Evolutionary conservation across 108 stramenopile genomes (phyloP).

Genomic region (Cyclotella atomus): DNA sequence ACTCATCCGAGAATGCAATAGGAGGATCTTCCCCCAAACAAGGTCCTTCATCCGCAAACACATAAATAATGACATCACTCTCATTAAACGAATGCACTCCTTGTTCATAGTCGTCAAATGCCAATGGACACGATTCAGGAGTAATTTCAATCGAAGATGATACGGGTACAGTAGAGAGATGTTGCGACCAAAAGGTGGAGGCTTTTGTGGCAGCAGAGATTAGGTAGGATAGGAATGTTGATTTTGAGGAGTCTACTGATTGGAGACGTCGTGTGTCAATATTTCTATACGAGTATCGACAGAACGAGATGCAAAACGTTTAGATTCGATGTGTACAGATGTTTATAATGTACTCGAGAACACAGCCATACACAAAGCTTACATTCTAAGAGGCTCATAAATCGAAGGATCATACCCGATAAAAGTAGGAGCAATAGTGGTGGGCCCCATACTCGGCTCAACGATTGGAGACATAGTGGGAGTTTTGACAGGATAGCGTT

Average conservation of each 20-base stretch:
- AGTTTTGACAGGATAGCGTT: not conserved
- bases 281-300: not conserved
- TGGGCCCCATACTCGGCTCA: not conserved
- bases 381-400: conserved; percentile 24
- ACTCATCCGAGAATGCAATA: conserved; percentile 33
- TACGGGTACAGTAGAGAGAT: conserved; percentile 30
- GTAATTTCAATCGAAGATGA: not conserved
- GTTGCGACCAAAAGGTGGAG: conserved; percentile 18
- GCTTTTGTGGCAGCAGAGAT: conserved; percentile 11
- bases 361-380: too few relatives aligned
- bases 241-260: not conserved
- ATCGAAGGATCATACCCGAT: conserved; percentile 1
- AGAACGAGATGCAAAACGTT: too few relatives aligned
- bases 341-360: too few relatives aligned
- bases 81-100: not conserved
- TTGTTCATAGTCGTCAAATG: not conserved
- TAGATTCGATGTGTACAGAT: too few relatives aligned
- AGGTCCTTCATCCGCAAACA: conserved; percentile 30
- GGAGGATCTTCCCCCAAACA: conserved; percentile 25
- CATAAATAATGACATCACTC: conserved; percentile 23
- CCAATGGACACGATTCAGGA: conserved; percentile 18
- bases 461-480: not conserved
- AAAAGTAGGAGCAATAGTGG: not conserved
- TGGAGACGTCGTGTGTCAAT: conserved; percentile 8
- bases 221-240: conserved; percentile 9